phyloP scores from a whole-genome alignment of 495 filamentous ascomycete species.

The Penicillium diatomitis region DNA sequence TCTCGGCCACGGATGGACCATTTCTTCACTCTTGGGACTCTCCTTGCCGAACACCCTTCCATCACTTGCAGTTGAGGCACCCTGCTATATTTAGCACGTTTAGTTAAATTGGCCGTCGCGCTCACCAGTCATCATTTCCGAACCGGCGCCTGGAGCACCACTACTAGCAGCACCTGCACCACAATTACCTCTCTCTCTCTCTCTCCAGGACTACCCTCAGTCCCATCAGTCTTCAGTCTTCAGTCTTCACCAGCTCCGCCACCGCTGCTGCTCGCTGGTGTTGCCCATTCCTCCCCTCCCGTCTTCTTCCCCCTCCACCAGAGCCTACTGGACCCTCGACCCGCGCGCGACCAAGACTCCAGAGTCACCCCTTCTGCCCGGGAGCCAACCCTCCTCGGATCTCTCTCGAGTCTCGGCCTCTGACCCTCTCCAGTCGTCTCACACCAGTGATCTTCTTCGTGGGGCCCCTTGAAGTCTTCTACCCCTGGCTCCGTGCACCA shows the following conservation, averaged over 20 bases:
- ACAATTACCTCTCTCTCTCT: too few species aligned
- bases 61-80: too few species aligned
- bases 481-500: constrained; percentile 3
- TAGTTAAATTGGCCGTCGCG: too few species aligned
- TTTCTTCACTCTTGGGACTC: too few species aligned
- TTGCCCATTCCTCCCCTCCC: too few species aligned
- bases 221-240: too few species aligned
- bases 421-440: neutral
- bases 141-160: constrained; percentile 20
- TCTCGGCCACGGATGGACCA: too few species aligned
- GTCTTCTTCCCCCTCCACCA: constrained; percentile 3
- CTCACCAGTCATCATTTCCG: constrained; percentile 16
- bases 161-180: constrained; percentile 1
- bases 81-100: constrained; percentile 35
- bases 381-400: neutral
- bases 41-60: too few species aligned
- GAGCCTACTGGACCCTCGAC: neutral
- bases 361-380: neutral
- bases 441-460: neutral
- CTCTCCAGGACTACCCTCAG: too few species aligned
- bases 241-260: too few species aligned
- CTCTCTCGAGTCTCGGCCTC: neutral
- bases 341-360: neutral
- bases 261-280: too few species aligned
- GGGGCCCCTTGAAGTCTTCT: constrained; percentile 1